A percentile compares a stretch with the other conserved stretches of the same genome.
Conservation (phyloP, 75 land plant genomes). For the Larix kaempferi region DNA sequence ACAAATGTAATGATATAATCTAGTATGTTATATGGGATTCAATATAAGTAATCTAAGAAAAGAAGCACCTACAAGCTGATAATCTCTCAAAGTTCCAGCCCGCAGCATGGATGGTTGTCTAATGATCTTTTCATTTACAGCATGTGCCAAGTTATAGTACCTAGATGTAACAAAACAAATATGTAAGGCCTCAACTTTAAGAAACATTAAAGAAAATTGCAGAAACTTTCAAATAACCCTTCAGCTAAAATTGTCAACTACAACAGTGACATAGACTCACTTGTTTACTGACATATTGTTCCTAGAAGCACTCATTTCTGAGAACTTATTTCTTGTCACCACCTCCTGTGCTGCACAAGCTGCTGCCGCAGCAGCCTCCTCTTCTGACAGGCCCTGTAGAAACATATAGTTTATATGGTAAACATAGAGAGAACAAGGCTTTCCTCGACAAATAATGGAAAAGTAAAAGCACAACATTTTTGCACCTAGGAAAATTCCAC, state of each 20-base stretch:
- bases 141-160: slow-evolving; percentile 97
- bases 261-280: slow-evolving; percentile 31
- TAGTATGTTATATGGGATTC: not conserved
- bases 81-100: slow-evolving; percentile 89
- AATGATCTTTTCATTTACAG: slow-evolving; percentile 90
- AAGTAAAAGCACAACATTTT: not conserved
- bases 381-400: slow-evolving; percentile 95
- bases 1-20: not conserved
- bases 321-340: slow-evolving; percentile 60
- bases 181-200: slow-evolving; percentile 8
- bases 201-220: not conserved
- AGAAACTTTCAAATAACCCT: not conserved
- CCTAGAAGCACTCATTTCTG: slow-evolving; percentile 80
- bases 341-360: slow-evolving; percentile 94
- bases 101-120: slow-evolving; percentile 98
- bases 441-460: not conserved
- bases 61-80: slow-evolving; percentile 77
- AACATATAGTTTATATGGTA: slow-evolving; percentile 1
- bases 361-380: slow-evolving; percentile 90
- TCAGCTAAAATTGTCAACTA: not conserved
- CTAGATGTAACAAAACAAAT: slow-evolving; percentile 33
- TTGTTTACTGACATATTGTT: slow-evolving; percentile 78
- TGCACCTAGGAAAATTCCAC: not conserved
- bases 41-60: not conserved
- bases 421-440: not conserved